Evolutionary conservation across 2,329 filamentous ascomycete genomes (phyloP).

Genomic region (Talaromyces sp.): DNA sequence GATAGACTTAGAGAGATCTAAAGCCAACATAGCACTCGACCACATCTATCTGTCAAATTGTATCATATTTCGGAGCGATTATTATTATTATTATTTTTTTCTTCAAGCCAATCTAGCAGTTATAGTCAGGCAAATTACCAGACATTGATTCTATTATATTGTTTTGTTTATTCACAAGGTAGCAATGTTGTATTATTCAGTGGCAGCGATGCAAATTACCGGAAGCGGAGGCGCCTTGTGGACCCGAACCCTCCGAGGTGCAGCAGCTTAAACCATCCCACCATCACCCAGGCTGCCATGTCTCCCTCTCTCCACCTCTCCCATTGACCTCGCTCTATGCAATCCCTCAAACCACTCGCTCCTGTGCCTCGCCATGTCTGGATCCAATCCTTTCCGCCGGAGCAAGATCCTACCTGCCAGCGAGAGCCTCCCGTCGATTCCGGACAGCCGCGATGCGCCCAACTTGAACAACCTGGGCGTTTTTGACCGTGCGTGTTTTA

Average conservation of each 20-base stretch:
- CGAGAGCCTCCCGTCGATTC: conserved; percentile 21
- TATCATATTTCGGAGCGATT: neutral
- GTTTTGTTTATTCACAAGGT: neutral
- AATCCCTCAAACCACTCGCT: conserved; percentile 16
- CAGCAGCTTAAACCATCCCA: neutral
- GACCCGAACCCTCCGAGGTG: neutral
- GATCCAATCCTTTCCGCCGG: conserved; percentile 49
- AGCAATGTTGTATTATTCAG: neutral
- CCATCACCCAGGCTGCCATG: neutral
- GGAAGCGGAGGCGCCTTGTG: neutral
- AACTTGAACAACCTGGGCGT: neutral
- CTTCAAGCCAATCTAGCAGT: neutral
- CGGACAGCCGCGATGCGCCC: conserved; percentile 14
- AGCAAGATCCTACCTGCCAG: conserved; percentile 29
- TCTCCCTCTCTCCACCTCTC: neutral
- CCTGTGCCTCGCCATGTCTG: conserved; percentile 37
- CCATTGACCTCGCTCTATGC: conserved; percentile 23
- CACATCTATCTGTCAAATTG: neutral
- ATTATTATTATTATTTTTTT: neutral
- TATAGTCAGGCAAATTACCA: neutral
- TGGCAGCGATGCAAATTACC: neutral
- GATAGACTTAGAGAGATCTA: neutral
- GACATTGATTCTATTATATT: neutral
- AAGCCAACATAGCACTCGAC: neutral
- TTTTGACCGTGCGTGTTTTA: conserved; percentile 4